A percentile compares a stretch with the other conserved stretches of the same genome.
These are phyloP conservation scores for Moelleriella libera DNA, from an alignment of 2,329 filamentous ascomycete genomes.

Conservation along the genomic window DNA sequence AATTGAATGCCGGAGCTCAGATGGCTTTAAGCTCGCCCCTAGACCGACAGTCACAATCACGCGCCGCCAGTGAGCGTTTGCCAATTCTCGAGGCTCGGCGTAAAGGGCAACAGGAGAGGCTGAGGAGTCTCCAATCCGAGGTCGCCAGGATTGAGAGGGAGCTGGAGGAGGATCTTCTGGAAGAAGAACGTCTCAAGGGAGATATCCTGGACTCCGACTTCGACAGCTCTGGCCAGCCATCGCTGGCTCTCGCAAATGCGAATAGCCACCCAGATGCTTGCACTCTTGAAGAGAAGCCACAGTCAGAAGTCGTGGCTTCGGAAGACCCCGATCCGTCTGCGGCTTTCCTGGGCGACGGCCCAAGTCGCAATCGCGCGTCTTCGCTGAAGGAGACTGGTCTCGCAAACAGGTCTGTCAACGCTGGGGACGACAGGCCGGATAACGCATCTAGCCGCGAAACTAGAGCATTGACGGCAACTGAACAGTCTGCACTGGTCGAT, in stretches of 20 bases:
- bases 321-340: no score
- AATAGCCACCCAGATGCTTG: neutral
- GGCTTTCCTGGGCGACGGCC: no score
- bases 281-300: conserved; percentile 3
- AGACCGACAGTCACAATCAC: conserved; percentile 14
- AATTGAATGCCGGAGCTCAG: neutral
- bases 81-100: conserved; percentile 20
- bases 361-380: no score
- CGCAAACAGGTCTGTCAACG: no score
- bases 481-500: no score
- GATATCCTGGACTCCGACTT: conserved; percentile 11
- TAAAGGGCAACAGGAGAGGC: conserved; percentile 26
- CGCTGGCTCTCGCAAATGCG: neutral
- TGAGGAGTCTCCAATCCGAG: conserved; percentile 31
- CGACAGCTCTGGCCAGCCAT: conserved; percentile 2
- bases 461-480: no score
- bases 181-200: conserved; percentile 17
- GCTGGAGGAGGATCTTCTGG: conserved; percentile 21
- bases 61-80: conserved; percentile 20
- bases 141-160: conserved; percentile 34
- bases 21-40: neutral
- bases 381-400: no score
- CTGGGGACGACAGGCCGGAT: no score
- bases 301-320: neutral
- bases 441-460: no score